Conservation (phyloP, 208 protist genomes). For the Acanthamoeba sp. region DNA sequence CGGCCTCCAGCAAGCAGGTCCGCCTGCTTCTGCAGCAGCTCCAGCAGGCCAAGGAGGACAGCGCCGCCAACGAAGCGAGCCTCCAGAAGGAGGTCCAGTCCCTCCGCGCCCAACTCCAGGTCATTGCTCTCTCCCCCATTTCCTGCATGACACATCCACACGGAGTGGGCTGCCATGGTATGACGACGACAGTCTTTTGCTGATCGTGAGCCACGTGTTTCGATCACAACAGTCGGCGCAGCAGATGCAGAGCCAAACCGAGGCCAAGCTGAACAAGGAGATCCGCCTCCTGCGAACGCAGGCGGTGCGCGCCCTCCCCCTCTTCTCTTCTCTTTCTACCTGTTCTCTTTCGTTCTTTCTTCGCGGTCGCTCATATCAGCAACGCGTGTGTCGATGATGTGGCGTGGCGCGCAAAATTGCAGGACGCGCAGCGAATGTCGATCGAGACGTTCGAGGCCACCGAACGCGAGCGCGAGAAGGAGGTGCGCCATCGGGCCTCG, state of each 20-base stretch:
- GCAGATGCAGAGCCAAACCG: not conserved
- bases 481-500: not conserved
- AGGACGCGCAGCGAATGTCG: constrained; percentile 32
- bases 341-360: too few relatives aligned
- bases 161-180: too few relatives aligned
- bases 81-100: not conserved
- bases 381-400: not conserved
- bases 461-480: constrained; percentile 23
- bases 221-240: not conserved
- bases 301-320: too few relatives aligned
- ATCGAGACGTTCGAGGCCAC: constrained; percentile 30
- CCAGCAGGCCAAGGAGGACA: constrained; percentile 11
- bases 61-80: not conserved
- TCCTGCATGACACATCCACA: too few relatives aligned
- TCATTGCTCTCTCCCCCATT: not conserved
- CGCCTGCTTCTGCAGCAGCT: constrained; percentile 21
- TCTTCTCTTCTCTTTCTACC: too few relatives aligned
- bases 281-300: not conserved
- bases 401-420: not conserved
- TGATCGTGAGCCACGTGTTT: too few relatives aligned
- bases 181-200: too few relatives aligned
- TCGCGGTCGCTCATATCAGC: too few relatives aligned
- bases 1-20: constrained; percentile 8
- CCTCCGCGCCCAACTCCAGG: not conserved
- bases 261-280: not conserved